phyloP scores from a whole-genome alignment of 2,329 filamentous ascomycete species.

The Ceratocystis harringtonii region DNA sequence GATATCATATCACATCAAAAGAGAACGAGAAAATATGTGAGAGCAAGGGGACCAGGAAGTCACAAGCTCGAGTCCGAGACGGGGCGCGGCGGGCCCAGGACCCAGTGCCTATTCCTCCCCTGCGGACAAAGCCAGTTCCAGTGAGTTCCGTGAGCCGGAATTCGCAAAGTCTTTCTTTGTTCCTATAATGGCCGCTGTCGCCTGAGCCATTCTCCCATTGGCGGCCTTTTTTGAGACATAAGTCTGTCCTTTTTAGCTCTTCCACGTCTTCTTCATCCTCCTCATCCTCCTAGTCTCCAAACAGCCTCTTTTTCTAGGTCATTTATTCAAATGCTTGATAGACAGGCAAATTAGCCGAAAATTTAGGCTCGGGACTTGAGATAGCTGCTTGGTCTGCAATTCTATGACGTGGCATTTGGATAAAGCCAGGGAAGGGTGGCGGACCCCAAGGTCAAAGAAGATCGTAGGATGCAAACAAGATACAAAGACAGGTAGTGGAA shows the following conservation, averaged over 20 bases:
- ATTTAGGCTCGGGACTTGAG: background rate
- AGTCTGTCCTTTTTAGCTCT: background rate
- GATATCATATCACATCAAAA: background rate
- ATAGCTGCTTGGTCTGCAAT: background rate
- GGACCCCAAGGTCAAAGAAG: background rate
- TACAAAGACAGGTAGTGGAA: background rate
- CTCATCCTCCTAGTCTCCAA: background rate
- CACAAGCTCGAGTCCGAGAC: background rate
- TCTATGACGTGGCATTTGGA: too few species aligned
- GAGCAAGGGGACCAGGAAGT: background rate
- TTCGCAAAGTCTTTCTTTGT: background rate
- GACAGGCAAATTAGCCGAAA: background rate
- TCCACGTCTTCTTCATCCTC: background rate
- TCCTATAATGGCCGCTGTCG: background rate
- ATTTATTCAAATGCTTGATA: background rate
- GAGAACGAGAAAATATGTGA: background rate
- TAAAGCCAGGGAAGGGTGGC: too few species aligned
- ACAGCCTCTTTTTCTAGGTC: background rate
- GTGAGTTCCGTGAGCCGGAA: too few species aligned
- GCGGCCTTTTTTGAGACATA: background rate
- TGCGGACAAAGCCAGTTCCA: too few species aligned
- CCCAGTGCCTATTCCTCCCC: too few species aligned
- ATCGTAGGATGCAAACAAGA: background rate
- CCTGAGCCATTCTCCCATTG: background rate
- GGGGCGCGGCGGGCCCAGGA: background rate